Evolutionary conservation across 163 green algal species (phyloP).

Genomic region (Chlamydomonas reinhardtii): DNA sequence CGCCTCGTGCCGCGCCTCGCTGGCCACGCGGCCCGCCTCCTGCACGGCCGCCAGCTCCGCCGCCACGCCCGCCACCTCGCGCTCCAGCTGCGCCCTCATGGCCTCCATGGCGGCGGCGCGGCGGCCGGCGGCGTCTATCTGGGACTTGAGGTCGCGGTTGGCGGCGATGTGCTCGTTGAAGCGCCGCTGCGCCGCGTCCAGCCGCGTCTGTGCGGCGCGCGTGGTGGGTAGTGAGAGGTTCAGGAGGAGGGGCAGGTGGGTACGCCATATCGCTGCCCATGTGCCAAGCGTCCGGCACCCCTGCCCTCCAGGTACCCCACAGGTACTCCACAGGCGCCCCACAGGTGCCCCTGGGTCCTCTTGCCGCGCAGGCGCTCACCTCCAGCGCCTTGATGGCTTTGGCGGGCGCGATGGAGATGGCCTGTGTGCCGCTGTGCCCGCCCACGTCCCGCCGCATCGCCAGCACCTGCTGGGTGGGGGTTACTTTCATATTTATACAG

Average conservation of each 20-base stretch:
- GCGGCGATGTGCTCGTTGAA: conserved; percentile 50
- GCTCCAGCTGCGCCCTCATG: conserved; percentile 31
- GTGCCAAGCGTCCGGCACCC: too few species aligned
- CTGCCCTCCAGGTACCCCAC: not conserved
- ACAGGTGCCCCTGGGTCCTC: too few species aligned
- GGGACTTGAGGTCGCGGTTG: conserved; percentile 39
- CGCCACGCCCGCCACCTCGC: conserved; percentile 31
- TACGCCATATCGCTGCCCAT: too few species aligned
- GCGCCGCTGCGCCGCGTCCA: conserved; percentile 18
- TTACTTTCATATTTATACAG: too few species aligned
- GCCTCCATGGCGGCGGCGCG: conserved; percentile 25
- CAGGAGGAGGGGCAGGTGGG: not conserved
- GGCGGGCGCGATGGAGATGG: conserved; percentile 2
- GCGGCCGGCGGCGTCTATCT: conserved; percentile 37
- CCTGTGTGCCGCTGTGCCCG: conserved; percentile 26
- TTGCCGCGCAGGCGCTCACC: not conserved
- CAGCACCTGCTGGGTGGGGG: conserved; percentile 8
- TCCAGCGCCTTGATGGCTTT: conserved; percentile 43
- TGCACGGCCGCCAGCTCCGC: conserved; percentile 28
- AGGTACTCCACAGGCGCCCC: not conserved
- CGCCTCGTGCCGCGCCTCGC: conserved; percentile 29
- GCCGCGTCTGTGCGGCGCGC: not conserved
- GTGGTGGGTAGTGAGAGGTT: not conserved
- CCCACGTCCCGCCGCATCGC: conserved; percentile 29
- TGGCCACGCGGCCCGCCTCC: conserved; percentile 5